These are phyloP conservation scores for Aspergillus tamarii DNA, from an alignment of 2,329 filamentous ascomycete genomes.

Conservation along the genomic window DNA sequence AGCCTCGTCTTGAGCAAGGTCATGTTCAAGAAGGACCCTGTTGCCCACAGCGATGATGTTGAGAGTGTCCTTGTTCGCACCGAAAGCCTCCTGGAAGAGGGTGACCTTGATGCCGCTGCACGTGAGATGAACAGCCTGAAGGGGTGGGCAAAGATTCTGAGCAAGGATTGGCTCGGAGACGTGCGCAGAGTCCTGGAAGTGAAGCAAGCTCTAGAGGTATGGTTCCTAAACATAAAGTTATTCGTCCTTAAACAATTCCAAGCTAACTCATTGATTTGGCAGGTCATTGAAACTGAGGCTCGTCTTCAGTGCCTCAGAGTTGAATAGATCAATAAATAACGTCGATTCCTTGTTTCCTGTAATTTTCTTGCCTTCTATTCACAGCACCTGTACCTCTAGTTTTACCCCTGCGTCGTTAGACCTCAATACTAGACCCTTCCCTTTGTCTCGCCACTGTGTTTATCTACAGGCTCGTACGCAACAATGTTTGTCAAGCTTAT, in stretches of 20 bases:
- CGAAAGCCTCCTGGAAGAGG: constrained; percentile 88
- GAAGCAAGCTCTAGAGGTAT: constrained; percentile 91
- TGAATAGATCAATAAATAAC: constrained; percentile 57
- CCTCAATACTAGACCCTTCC: constrained; percentile 40
- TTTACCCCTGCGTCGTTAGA: constrained; percentile 40
- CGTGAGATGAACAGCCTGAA: constrained; percentile 91
- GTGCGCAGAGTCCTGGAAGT: constrained; percentile 92
- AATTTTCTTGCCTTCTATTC: constrained; percentile 32
- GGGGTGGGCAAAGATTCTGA: constrained; percentile 94
- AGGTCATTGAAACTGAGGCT: constrained; percentile 90
- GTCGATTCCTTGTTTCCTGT: constrained; percentile 34
- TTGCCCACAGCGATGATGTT: constrained; percentile 83
- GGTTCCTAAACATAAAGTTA: constrained; percentile 36
- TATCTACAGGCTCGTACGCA: not conserved
- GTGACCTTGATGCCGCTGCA: constrained; percentile 85
- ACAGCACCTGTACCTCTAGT: constrained; percentile 46
- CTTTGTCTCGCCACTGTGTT: constrained; percentile 13
- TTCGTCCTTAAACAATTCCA: not conserved
- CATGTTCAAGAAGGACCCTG: constrained; percentile 90
- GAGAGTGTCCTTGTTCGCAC: constrained; percentile 91
- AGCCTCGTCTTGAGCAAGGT: constrained; percentile 89
- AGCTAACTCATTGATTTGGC: constrained; percentile 23
- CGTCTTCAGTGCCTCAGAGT: constrained; percentile 84
- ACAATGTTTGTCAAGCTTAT: not conserved
- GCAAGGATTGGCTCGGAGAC: constrained; percentile 90